Conservation (phyloP, 805 yeast genomes). For the Yarrowia sp. region DNA sequence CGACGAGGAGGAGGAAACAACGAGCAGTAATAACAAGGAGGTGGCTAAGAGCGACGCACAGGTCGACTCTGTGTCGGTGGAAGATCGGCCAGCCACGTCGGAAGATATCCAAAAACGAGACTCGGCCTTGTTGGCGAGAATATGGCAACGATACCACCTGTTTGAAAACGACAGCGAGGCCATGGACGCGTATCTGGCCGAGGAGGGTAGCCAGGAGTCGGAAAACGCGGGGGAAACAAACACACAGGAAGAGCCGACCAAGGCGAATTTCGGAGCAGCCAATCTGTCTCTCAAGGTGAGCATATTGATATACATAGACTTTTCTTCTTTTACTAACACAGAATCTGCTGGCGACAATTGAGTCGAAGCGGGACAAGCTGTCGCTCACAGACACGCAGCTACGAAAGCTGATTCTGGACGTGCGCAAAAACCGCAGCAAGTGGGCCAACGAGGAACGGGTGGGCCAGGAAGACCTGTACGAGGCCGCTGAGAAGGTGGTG, state of each 20-base stretch:
- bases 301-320: neutral
- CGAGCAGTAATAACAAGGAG: constrained; percentile 39
- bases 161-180: constrained; percentile 77
- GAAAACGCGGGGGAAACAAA: constrained; percentile 9
- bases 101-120: constrained; percentile 41
- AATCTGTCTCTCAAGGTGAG: constrained; percentile 67
- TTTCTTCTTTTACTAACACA: constrained; percentile 6
- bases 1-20: constrained; percentile 51
- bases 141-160: constrained; percentile 67
- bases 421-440: constrained; percentile 91
- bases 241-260: constrained; percentile 39
- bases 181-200: constrained; percentile 76
- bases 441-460: constrained; percentile 96
- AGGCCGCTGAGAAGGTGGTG: constrained; percentile 95
- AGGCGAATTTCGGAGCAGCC: constrained; percentile 70
- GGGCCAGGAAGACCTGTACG: constrained; percentile 97
- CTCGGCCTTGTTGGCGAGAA: constrained; percentile 48
- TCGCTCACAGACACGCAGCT: constrained; percentile 79
- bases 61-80: constrained; percentile 21
- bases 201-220: constrained; percentile 57
- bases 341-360: constrained; percentile 79
- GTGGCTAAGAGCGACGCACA: neutral
- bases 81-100: constrained; percentile 36
- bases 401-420: constrained; percentile 85
- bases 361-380: constrained; percentile 76